Percentiles rank a stretch among this genome's conserved stretches.
These are phyloP conservation scores for Raffaelea albimanens DNA, from an alignment of 2,329 filamentous ascomycete genomes.

Conservation along the genomic window DNA sequence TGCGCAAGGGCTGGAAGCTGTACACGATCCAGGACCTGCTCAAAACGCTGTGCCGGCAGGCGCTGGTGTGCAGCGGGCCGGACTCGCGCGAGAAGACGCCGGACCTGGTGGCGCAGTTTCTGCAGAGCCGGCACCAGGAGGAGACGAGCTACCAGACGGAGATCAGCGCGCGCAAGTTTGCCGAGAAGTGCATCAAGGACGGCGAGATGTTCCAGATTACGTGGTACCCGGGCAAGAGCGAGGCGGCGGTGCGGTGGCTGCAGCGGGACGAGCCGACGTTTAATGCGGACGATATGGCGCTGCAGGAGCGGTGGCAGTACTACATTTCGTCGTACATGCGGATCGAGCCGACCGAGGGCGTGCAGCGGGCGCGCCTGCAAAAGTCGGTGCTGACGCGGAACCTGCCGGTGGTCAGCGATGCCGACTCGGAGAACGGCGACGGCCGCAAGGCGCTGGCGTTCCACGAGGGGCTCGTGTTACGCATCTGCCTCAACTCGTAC, in stretches of 20 bases:
- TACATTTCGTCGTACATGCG: conserved; percentile 90
- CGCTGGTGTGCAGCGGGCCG: conserved; percentile 70
- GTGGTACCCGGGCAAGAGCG: conserved; percentile 63
- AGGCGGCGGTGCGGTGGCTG: conserved; percentile 64
- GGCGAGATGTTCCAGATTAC: conserved; percentile 83
- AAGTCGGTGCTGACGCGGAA: conserved; percentile 65
- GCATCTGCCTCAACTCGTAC: conserved; percentile 68
- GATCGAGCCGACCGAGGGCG: conserved; percentile 77
- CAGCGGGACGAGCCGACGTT: conserved; percentile 66
- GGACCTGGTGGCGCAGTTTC: conserved; percentile 81
- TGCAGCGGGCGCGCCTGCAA: conserved; percentile 54
- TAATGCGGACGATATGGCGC: conserved; percentile 80
- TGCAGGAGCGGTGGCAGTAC: conserved; percentile 80
- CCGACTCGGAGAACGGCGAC: conserved; percentile 53
- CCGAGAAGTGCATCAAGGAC: conserved; percentile 88
- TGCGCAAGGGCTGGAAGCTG: conserved; percentile 83
- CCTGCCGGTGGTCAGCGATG: conserved; percentile 51
- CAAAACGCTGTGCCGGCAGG: conserved; percentile 69
- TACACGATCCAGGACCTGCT: conserved; percentile 90
- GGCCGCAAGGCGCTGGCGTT: conserved; percentile 51
- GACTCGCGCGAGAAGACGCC: conserved; percentile 90
- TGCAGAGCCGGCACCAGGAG: conserved; percentile 68
- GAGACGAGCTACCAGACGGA: conserved; percentile 85
- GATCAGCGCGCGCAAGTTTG: conserved; percentile 82
- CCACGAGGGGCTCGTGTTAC: conserved; percentile 59